Evolutionary conservation across 1,284 basidiomycete species (phyloP).

Genomic region (Inonotus obliquus): DNA sequence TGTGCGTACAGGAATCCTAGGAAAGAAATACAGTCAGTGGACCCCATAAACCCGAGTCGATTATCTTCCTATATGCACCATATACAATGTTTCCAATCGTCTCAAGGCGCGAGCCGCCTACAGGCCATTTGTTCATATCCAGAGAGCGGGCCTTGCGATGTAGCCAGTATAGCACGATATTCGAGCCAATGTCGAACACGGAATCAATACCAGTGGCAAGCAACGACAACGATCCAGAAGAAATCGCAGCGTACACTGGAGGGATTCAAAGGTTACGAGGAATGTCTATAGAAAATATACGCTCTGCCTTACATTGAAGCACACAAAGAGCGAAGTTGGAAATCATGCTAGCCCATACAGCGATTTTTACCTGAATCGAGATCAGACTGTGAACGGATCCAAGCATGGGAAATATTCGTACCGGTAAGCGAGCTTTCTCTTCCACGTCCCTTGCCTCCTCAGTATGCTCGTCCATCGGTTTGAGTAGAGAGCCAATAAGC

Average conservation of each 20-base stretch:
- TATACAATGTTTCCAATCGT: constrained; percentile 91
- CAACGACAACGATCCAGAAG: constrained; percentile 80
- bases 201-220: constrained; percentile 89
- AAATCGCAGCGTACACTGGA: constrained; percentile 82
- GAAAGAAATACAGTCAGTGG: not conserved
- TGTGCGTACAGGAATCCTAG: constrained; percentile 58
- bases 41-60: constrained; percentile 12
- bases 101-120: constrained; percentile 85
- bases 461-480: constrained; percentile 84
- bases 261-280: not conserved
- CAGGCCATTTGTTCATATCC: constrained; percentile 86
- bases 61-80: constrained; percentile 42
- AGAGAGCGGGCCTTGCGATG: constrained; percentile 71
- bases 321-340: constrained; percentile 71
- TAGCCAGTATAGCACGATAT: constrained; percentile 79
- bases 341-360: constrained; percentile 77
- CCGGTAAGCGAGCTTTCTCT: constrained; percentile 59
- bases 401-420: constrained; percentile 30
- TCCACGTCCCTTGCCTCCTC: constrained; percentile 65
- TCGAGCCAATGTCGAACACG: constrained; percentile 89
- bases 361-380: constrained; percentile 73
- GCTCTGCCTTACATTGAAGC: constrained; percentile 48
- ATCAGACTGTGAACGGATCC: not conserved
- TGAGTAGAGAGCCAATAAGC: constrained; percentile 81
- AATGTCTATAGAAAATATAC: constrained; percentile 23